Base-by-base conservation (phyloP, 495 filamentous ascomycete genomes). In the Annulohypoxylon bovei region DNA sequence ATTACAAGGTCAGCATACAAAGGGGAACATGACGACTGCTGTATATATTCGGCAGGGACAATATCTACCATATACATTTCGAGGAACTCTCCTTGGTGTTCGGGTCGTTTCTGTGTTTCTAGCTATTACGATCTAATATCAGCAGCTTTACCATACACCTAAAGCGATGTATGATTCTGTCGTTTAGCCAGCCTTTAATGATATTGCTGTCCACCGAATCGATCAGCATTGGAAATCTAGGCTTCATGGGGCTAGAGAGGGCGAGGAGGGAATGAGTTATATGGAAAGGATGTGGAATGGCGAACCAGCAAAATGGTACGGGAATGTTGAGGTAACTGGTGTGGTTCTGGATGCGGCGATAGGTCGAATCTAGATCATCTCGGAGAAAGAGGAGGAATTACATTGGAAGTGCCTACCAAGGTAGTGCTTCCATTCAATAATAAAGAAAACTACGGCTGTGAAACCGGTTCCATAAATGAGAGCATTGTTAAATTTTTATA, bases 41-140 rank as follows among this genome's bases (percentile, higher is more conserved):
- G 60, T 72, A 72, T 67, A 72, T 65, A 71, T 64, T 62, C 60
- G 55, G 27, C 33, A 23, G 32, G 49, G 46, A 44, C 39, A 39
- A 63, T 25, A 56, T 72, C 47, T 60, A 50, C 37, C 54, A 39
- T 68, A 22, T 22, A 33, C 0, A 40, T 23, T 59, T 12, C 46
- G 18, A 14, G 23, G 30, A 16, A 30, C 35, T 30, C 27, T 62
- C 39, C 22, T 59, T 55, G 25, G 44, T 66, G 6, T 32, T 61
- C 40, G 32, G 32, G 55, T 59, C 30, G 35, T 54, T 63, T 40
- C 32, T 16, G 27, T 63, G 25, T 32, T 67, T 33, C 35, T 18
- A 40, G 52, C 46, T 39, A 39, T 16, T 30, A 47, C 35, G 33
- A 61, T 39, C 54, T 65, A 72, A 68, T 72, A 67, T 56, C 60